A percentile compares a stretch with the other conserved stretches of the same genome.
These are phyloP conservation scores for Castanea mollissima DNA, from an alignment of 306 rosid species.

Conservation along the genomic window DNA sequence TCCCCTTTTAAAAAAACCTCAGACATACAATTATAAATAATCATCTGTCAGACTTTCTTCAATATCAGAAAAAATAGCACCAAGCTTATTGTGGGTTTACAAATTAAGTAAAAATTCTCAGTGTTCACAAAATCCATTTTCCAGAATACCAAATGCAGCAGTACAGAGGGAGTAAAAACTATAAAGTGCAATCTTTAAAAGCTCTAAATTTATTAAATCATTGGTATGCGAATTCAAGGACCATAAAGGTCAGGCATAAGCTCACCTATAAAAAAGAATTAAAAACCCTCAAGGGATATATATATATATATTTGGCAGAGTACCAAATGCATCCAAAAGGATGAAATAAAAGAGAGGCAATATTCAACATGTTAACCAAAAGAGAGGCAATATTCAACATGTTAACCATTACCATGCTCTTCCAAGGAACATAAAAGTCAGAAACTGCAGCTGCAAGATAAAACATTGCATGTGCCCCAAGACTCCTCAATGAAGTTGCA, in stretches of 20 bases:
- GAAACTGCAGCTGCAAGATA: conserved; percentile 98
- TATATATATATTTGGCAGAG: neutral
- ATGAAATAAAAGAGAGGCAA: conserved; percentile 4
- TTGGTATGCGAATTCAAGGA: no score
- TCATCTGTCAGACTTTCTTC: neutral
- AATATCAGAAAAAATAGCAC: neutral
- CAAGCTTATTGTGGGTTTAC: neutral
- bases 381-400: conserved; percentile 15
- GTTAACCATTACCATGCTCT: conserved; percentile 73
- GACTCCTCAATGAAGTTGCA: conserved; percentile 45
- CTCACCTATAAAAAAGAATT: no score
- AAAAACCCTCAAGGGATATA: neutral
- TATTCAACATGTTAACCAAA: conserved; percentile 19
- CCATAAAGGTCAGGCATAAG: no score
- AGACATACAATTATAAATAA: neutral
- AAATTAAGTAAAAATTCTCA: neutral
- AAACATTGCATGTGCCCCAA: conserved; percentile 64
- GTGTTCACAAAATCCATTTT: neutral
- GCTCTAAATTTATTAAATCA: no score
- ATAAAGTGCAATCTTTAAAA: no score
- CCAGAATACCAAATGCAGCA: neutral
- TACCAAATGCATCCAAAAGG: neutral
- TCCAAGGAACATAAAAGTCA: conserved; percentile 92
- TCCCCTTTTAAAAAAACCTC: neutral
- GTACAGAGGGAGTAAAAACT: no score